A percentile compares a stretch with the other conserved stretches of the same genome.
phyloP scores from a whole-genome alignment of 1,284 basidiomycete species.

The Ustilago bromivora region DNA sequence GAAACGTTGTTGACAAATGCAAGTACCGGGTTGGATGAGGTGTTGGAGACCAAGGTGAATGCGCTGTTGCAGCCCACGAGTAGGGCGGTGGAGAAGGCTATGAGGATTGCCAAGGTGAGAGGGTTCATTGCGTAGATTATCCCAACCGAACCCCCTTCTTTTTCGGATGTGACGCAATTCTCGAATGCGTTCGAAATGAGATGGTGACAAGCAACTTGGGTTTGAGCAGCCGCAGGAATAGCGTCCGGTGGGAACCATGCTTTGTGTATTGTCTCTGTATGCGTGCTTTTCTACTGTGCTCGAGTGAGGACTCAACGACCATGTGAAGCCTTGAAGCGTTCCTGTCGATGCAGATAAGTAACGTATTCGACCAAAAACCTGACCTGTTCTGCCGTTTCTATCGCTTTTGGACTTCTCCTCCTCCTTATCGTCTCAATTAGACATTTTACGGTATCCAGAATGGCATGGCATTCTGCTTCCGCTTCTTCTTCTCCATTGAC shows the following conservation, averaged over 20 bases:
- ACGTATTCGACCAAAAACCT: slow-evolving; percentile 59
- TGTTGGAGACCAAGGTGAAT: slow-evolving; percentile 12
- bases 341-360: slow-evolving; percentile 55
- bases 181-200: no score
- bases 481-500: neutral
- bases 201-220: no score
- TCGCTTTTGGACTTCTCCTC: slow-evolving; percentile 64
- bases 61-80: slow-evolving; percentile 20
- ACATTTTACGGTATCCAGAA: slow-evolving; percentile 36
- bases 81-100: slow-evolving; percentile 21
- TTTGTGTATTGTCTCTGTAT: neutral
- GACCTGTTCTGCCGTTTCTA: slow-evolving; percentile 69
- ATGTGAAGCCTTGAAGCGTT: slow-evolving; percentile 17
- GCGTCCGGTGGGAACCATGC: neutral
- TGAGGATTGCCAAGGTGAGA: slow-evolving; percentile 13
- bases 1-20: slow-evolving; percentile 8
- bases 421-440: slow-evolving; percentile 62
- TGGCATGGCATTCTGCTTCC: slow-evolving; percentile 28
- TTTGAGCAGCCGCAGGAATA: no score
- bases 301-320: neutral
- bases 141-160: no score
- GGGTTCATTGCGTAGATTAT: slow-evolving; percentile 11
- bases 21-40: slow-evolving; percentile 22
- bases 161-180: no score
- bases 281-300: neutral